Base-by-base conservation (phyloP, 177 flowering plant species). In the Tripterygium wilfordii region DNA sequence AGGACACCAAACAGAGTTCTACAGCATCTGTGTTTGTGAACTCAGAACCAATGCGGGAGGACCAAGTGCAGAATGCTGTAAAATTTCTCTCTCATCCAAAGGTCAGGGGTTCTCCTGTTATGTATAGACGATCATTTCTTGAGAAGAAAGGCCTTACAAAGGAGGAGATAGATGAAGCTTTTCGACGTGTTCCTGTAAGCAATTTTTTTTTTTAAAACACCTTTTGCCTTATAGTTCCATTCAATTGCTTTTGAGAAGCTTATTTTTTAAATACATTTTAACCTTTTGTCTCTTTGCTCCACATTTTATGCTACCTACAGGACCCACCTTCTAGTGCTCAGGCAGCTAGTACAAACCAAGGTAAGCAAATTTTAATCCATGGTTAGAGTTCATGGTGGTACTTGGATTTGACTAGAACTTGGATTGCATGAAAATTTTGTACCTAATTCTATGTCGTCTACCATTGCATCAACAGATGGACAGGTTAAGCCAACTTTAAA, bases 81-180 rank as follows among this genome's bases (percentile, higher is more conserved):
- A 89, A 87, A 48, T 94, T 94, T 47, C 88, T 94, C 36, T 81
- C 95, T 35, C 99, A 94, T 60, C 95, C 97, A 20, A 87, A 67
- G 69, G 99, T 94, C 39, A 71, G 56, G 64, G 96, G 90, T 40
- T 94, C 99, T 45, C 99, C 99, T 5, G 83, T 94, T 49, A 67
- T 94, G 10, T 74, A 86, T 54, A 70, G 99, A 53, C 70, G 96
- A 10, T 90, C 97, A 17, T 94, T 94, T 68, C 95, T 94, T 49
- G 99, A 94, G 72, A 86, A 67, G 78, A 94, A 94, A 67, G 99
- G 99, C 58, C 85, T 94, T 27, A 79, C 99, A 3, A 83, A 78
- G 64, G 96, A 89, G 63, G 99, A 94, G 72, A 94, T 94, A 26
- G 97, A 89, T 77, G 99, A 94, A 72, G 95, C 99, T 35, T 94